phyloP scores from a whole-genome alignment of 2,329 filamentous ascomycete genomes.

The Akanthomyces dipterigenus region DNA sequence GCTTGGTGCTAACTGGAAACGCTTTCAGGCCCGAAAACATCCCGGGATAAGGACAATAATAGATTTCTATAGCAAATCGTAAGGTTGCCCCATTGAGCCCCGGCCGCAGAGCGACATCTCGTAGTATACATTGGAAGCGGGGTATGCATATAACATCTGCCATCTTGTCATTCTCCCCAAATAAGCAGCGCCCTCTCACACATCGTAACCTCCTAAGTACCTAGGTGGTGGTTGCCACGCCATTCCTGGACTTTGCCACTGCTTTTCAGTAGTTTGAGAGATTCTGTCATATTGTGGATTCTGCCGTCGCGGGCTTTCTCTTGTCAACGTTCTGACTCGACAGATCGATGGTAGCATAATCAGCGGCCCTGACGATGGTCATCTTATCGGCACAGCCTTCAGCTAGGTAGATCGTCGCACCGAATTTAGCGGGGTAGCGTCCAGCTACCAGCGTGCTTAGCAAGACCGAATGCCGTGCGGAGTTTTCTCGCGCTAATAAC shows the following conservation, averaged over 20 bases:
- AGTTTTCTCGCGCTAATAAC: not conserved
- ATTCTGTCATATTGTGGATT: not conserved
- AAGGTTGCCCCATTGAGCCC: not conserved
- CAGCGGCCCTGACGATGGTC: not conserved
- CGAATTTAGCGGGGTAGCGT: constrained; percentile 1
- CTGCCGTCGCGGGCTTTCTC: not conserved
- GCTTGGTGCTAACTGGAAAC: not conserved
- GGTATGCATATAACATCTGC: not conserved
- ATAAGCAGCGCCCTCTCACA: not conserved
- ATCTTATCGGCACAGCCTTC: not conserved
- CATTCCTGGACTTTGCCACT: not conserved
- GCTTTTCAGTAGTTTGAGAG: not conserved
- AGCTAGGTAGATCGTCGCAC: not conserved
- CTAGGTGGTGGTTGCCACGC: no score
- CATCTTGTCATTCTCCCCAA: not conserved
- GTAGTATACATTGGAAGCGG: not conserved
- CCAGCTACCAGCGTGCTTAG: not conserved
- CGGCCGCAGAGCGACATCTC: not conserved
- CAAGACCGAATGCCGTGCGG: constrained; percentile 4
- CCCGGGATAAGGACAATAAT: not conserved
- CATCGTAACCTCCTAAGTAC: no score
- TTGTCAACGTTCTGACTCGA: not conserved
- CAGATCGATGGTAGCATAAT: not conserved
- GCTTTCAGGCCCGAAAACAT: not conserved
- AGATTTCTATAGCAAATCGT: not conserved